Conservation (phyloP, 1,284 basidiomycete genomes). For the Ceratorhiza oryzae-sativae region DNA sequence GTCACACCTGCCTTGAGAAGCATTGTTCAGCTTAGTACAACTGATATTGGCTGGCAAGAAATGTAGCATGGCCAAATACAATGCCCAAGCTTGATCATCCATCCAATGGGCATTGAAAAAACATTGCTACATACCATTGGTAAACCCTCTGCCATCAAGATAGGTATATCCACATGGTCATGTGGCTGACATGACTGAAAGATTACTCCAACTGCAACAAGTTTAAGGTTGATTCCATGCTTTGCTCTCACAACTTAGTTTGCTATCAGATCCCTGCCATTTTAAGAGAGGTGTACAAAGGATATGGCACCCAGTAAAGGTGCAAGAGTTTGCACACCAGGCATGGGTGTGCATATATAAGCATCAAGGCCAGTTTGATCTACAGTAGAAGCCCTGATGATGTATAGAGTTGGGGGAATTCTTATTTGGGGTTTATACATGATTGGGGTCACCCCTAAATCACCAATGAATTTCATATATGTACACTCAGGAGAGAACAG, state of each 20-base stretch:
- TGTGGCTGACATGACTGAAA: not conserved
- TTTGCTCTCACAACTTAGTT: not conserved
- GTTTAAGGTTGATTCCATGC: not conserved
- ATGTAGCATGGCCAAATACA: not conserved
- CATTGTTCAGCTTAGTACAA: too few relatives aligned
- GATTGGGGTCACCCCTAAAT: too few relatives aligned
- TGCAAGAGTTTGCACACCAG: too few relatives aligned
- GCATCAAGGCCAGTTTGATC: not conserved
- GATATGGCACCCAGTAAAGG: too few relatives aligned
- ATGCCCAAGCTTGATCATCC: not conserved
- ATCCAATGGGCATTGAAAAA: not conserved
- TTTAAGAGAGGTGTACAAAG: too few relatives aligned
- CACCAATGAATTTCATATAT: too few relatives aligned
- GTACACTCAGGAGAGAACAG: too few relatives aligned
- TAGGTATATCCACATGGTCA: not conserved
- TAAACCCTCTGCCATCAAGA: not conserved
- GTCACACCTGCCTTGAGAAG: too few relatives aligned
- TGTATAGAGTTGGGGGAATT: too few relatives aligned
- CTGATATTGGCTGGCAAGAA: too few relatives aligned
- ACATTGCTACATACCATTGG: not conserved
- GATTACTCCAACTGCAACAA: not conserved
- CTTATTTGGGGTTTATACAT: too few relatives aligned
- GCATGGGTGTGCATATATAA: not conserved
- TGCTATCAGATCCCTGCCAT: not conserved
- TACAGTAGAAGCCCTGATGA: too few relatives aligned